Base-by-base conservation (phyloP, 2,329 filamentous ascomycete species). In the Aureobasidium lini region DNA sequence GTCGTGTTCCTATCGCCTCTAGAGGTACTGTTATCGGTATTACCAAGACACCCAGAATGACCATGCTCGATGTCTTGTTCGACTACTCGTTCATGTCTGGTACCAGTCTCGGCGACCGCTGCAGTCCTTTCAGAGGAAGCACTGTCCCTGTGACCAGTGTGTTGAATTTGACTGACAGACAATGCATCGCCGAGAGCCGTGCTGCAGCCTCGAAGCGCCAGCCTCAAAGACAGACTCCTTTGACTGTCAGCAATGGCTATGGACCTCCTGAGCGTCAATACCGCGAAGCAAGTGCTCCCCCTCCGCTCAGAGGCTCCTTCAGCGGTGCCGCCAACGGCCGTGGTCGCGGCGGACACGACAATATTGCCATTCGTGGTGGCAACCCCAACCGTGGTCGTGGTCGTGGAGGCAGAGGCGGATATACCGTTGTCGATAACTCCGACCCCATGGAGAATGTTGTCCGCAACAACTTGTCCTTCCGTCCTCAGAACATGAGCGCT, bases 1-100 rank as follows among this genome's bases (percentile, higher is more conserved):
- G 94, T 65, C 93, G 96, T 69, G 93, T 99, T 1, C 94, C 94
- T 1, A 95, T 99, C 67, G 92, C 89, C 37, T 89, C 89, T 57
- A 85, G 88, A 57, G 94, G 95, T 67, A 97, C 94, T 1, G 90
- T 99, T n/a, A 87, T 95, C 60, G 94, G 94, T 37, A 88, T 96
- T 70, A 96, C 91, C 62, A 87, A 90, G 59, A 96, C 92, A 32
- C 82, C 91, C 18, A 88, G 89, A 59, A 87, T 87, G 29, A 83
- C 89, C 48, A 81, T 96, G 60, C 80, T 99, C 39, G 94, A 99
- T 71, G 84, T 97, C 60, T 86, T 99, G 7, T 99, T 96, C 74
- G 95, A 99, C 71, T 84, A 84, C 11, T 88, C 90, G 0, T 99
- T 99, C 74, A 97, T 99, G 92, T 95, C 91, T 69, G 94, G 94